Evolutionary conservation across 2,329 filamentous ascomycete genomes (phyloP), one percentile per base, ranked within the genome.

Genomic region (Volutella citrinella): DNA sequence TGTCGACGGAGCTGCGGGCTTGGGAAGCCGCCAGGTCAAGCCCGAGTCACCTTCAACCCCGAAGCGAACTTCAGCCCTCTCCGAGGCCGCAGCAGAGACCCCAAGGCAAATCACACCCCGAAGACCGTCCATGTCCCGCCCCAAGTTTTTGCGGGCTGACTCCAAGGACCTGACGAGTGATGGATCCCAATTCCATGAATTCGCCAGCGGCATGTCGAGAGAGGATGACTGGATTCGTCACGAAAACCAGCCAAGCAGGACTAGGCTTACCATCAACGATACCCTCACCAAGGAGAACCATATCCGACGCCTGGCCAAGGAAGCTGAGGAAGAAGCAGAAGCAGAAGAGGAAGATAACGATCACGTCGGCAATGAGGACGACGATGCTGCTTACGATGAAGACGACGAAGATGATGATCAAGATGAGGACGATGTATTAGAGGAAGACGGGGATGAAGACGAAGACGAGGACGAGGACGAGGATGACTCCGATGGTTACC

Each of bases 171-270:
- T 78, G 26, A 63, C 66, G 22, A 68, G 66, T 24, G 76, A 82
- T 43, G 70, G 71, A 17, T 80, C 66, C 56, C 79, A 68, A 30
- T 97, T 96, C 56, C 87, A 96, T 58, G 91, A 95, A 54, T 97
- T 97, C 59, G 91, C 87, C 26, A 89, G 84, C 56, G 89, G 87
- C 30, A 74, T 81, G 38, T 73, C 84, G 24, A 80, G 87, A 38
- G 85, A 93, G 42, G 90, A 96, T 38, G 90, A 95, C 51, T 98
- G 93, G 93, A 87, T 94, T 19, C 70, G 70, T 12, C 80, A 84
- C 36, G 83, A 87, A 51, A 70, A 77, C 20, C 71, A 75, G 7
- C 75, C 77, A 19, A 70, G 80, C 45, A 73, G 74, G 36, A 74
- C 74, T 30, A 88, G 87, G 53, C 72, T 98, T 23, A 97, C 90